A percentile compares a stretch with the other conserved stretches of the same genome.
Conservation (phyloP, 1,139 yeast genomes). For the Candida tunisiensis region DNA sequence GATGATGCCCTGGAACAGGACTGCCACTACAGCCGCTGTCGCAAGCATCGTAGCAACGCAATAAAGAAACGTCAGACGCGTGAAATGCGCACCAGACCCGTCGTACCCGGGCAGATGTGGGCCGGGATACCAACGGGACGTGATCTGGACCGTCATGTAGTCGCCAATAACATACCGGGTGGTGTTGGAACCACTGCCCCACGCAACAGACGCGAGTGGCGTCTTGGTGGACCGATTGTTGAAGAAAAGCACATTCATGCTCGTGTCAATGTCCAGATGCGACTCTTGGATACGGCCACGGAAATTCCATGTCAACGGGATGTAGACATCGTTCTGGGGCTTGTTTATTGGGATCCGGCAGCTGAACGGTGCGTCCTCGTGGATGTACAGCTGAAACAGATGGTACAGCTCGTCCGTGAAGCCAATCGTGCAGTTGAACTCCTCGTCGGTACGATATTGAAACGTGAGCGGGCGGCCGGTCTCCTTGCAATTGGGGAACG, state of each 20-base stretch:
- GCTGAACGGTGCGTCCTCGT: constrained; percentile 62
- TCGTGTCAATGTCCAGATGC: constrained; percentile 51
- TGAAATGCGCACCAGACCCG: background rate
- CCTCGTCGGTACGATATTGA: constrained; percentile 35
- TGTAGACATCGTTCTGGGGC: constrained; percentile 7
- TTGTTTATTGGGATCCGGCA: constrained; percentile 34
- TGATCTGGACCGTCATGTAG: constrained; percentile 36
- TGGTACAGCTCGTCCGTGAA: constrained; percentile 57
- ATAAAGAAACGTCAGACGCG: constrained; percentile 1
- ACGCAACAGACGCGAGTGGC: constrained; percentile 31
- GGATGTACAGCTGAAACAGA: constrained; percentile 55
- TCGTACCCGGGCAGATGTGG: constrained; percentile 2
- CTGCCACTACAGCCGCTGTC: constrained; percentile 7
- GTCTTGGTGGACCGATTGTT: constrained; percentile 6
- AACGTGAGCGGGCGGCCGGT: constrained; percentile 41
- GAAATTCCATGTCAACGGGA: constrained; percentile 49
- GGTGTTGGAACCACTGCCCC: constrained; percentile 41
- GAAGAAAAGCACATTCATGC: constrained; percentile 34
- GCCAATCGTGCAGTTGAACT: constrained; percentile 42
- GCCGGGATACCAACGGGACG: constrained; percentile 36
- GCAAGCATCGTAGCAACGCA: constrained; percentile 6
- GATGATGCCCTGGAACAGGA: constrained; percentile 8
- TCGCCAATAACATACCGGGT: constrained; percentile 54
- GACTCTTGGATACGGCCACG: constrained; percentile 55
- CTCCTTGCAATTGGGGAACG: constrained; percentile 50